phyloP scores from a whole-genome alignment of 306 rosid species.

The Vigna unguiculata region DNA sequence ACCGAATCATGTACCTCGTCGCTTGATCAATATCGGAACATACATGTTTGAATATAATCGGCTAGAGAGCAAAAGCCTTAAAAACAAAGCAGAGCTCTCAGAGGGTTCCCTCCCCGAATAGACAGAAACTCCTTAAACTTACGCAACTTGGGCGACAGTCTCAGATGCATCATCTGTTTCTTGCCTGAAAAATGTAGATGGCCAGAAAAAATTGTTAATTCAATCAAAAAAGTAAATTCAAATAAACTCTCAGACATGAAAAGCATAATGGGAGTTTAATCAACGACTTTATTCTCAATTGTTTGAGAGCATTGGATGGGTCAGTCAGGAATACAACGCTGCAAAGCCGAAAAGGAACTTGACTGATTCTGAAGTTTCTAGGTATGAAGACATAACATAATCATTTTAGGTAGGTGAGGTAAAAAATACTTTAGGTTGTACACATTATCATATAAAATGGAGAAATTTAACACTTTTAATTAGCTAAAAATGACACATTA shows the following conservation, averaged over 20 bases:
- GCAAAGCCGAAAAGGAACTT: neutral
- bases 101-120: conserved; percentile 33
- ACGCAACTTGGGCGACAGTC: conserved; percentile 75
- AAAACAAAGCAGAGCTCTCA: conserved; percentile 35
- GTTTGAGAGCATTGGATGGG: neutral
- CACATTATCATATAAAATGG: conserved; percentile 25
- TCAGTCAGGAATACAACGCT: conserved; percentile 4
- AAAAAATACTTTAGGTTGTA: conserved; percentile 9
- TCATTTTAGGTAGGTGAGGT: neutral
- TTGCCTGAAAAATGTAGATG: conserved; percentile 59
- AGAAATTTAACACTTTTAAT: conserved; percentile 18
- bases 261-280: conserved; percentile 22
- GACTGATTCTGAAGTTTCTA: neutral
- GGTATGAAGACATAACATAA: neutral
- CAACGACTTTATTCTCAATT: conserved; percentile 25
- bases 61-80: conserved; percentile 23
- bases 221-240: conserved; percentile 37
- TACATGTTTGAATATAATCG: neutral
- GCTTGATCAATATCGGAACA: conserved; percentile 14
- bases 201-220: conserved; percentile 27
- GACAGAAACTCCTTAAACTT: conserved; percentile 39
- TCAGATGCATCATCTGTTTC: conserved; percentile 70
- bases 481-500: conserved; percentile 12
- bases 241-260: neutral
- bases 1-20: conserved; percentile 39